Percentiles rank a stretch among this genome's conserved stretches.
Evolutionary conservation across 257 asterid species (phyloP).

Genomic region (Jacaranda mimosifolia): DNA sequence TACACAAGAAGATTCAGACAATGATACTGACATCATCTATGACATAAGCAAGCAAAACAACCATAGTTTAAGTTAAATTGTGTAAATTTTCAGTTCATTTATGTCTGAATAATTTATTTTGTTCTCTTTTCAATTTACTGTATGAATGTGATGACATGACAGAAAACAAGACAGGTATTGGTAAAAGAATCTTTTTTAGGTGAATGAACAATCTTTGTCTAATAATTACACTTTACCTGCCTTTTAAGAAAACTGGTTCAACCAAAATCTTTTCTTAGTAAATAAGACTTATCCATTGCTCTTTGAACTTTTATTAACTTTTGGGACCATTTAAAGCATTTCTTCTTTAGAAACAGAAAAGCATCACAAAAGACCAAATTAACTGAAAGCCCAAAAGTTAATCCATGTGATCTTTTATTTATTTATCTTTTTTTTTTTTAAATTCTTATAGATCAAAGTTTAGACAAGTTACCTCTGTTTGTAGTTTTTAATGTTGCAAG

Average conservation of each 20-base stretch:
- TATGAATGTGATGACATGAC: conserved; percentile 34
- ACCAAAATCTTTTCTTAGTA: conserved; percentile 43
- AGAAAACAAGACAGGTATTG: conserved; percentile 15
- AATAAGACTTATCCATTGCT: conserved; percentile 46
- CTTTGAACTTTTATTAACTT: conserved; percentile 28
- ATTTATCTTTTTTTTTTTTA: neutral
- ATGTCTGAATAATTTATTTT: neutral
- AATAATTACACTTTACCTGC: conserved; percentile 47
- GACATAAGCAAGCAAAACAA: conserved; percentile 32
- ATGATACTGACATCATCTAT: conserved; percentile 36
- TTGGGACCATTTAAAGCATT: conserved; percentile 19
- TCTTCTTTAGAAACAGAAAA: conserved; percentile 7
- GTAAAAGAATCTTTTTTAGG: conserved; percentile 28
- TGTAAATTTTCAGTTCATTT: neutral
- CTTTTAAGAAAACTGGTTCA: conserved; percentile 44
- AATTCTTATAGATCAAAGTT: neutral
- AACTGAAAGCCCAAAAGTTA: neutral
- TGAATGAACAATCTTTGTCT: conserved; percentile 34
- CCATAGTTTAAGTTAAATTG: neutral
- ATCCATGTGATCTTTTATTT: neutral
- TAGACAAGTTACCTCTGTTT: neutral
- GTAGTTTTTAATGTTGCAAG: neutral
- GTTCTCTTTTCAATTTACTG: neutral
- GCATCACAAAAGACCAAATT: neutral
- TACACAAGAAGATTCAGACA: conserved; percentile 30